Conservation (phyloP, 768 basidiomycete species). For the Rhodotorula diobovata region DNA sequence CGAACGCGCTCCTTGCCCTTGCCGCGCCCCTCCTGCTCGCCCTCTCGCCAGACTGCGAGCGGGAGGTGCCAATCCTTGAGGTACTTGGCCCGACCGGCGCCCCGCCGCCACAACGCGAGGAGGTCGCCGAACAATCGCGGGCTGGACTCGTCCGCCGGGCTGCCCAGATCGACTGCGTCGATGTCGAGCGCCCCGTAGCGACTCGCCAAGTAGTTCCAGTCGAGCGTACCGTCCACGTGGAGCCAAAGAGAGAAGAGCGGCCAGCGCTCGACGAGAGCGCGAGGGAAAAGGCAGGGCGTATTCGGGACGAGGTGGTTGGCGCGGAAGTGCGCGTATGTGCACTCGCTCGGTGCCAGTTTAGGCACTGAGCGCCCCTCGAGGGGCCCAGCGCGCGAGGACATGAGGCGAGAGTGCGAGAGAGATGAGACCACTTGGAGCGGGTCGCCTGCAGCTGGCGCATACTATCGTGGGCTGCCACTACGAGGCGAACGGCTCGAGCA, state of each 20-base stretch:
- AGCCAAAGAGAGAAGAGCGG: neutral
- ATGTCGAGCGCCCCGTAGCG: neutral
- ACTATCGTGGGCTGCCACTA: no score
- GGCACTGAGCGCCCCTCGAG: neutral
- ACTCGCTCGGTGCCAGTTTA: neutral
- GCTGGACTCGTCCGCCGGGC: neutral
- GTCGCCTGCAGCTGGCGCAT: no score
- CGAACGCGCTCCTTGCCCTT: slow-evolving; percentile 1
- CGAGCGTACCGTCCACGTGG: neutral
- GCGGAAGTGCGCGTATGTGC: slow-evolving; percentile 16
- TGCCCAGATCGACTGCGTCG: neutral
- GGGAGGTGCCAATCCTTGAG: slow-evolving; percentile 36
- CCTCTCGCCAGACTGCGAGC: neutral
- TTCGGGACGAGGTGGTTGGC: slow-evolving; percentile 12
- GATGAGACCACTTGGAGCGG: neutral
- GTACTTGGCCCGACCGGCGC: neutral
- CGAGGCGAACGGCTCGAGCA: no score
- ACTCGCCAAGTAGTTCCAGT: neutral
- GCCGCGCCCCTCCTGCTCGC: neutral
- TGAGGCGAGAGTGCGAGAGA: neutral
- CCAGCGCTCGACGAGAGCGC: neutral
- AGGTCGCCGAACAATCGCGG: slow-evolving; percentile 2
- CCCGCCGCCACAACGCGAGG: slow-evolving; percentile 5
- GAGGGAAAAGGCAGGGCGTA: slow-evolving; percentile 21
- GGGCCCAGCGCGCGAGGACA: neutral